phyloP scores from a whole-genome alignment of 768 basidiomycete species.

The Guyanaporus albipodus region DNA sequence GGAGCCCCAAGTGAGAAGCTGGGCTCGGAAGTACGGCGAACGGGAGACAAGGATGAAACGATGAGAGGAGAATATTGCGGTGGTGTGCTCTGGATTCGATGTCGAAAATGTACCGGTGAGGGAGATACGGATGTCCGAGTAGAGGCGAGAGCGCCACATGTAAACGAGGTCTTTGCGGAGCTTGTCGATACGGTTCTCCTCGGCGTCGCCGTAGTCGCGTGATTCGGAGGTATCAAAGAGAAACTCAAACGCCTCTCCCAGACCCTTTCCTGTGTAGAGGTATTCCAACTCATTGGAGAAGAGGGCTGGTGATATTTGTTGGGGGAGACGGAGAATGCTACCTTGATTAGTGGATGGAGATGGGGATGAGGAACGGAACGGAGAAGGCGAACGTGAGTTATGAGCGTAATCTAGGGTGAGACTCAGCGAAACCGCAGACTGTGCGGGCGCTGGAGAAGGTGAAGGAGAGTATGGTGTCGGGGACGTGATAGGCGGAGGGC shows the following conservation, averaged over 20 bases:
- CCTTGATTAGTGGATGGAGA: conserved; percentile 40
- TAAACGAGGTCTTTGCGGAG: conserved; percentile 90
- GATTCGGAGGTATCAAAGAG: conserved; percentile 62
- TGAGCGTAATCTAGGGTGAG: conserved; percentile 41
- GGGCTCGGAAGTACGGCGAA: conserved; percentile 80
- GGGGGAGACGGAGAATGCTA: conserved; percentile 57
- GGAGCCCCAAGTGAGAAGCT: conserved; percentile 67
- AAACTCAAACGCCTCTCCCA: conserved; percentile 85
- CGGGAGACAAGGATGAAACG: conserved; percentile 90
- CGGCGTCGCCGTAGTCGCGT: conserved; percentile 43
- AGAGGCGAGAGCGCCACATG: conserved; percentile 95
- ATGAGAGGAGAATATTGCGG: conserved; percentile 87
- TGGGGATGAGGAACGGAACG: conserved; percentile 43
- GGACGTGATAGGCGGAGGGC: conserved; percentile 51
- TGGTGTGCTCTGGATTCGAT: conserved; percentile 60
- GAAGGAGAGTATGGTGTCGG: conserved; percentile 49
- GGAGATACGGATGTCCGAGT: conserved; percentile 84
- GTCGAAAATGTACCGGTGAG: conserved; percentile 68
- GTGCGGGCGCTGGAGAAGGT: conserved; percentile 48
- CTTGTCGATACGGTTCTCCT: conserved; percentile 68
- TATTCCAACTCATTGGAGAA: conserved; percentile 92
- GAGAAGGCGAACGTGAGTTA: conserved; percentile 45
- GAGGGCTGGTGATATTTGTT: conserved; percentile 69
- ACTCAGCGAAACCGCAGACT: conserved; percentile 59
- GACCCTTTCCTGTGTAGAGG: conserved; percentile 88